phyloP scores from a whole-genome alignment of 495 filamentous ascomycete species.

The Antarctomyces pellizariae region DNA sequence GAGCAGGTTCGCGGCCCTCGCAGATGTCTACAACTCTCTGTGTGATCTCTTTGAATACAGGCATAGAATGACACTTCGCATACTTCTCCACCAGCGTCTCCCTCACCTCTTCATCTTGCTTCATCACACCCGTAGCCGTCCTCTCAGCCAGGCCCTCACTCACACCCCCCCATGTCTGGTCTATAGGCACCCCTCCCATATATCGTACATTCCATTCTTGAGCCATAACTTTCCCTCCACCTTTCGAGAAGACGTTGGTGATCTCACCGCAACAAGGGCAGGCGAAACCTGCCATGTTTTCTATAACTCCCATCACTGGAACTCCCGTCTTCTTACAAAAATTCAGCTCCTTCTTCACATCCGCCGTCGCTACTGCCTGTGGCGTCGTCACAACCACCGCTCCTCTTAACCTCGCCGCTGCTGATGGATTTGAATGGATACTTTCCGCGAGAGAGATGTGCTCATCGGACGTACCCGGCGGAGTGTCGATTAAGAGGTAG shows the following conservation, averaged over 20 bases:
- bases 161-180: slow-evolving; percentile 44
- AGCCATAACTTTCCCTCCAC: slow-evolving; percentile 80
- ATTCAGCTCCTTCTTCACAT: slow-evolving; percentile 90
- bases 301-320: slow-evolving; percentile 64
- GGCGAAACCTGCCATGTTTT: slow-evolving; percentile 95
- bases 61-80: too few relatives aligned
- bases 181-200: slow-evolving; percentile 71
- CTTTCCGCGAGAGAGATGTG: slow-evolving; percentile 88
- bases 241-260: slow-evolving; percentile 76
- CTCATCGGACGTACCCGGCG: slow-evolving; percentile 89
- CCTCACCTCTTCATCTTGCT: slow-evolving; percentile 16
- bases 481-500: slow-evolving; percentile 85
- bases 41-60: too few relatives aligned
- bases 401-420: slow-evolving; percentile 43
- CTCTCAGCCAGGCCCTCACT: slow-evolving; percentile 20
- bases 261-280: slow-evolving; percentile 89
- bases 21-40: too few relatives aligned
- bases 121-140: slow-evolving; percentile 15
- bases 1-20: too few relatives aligned
- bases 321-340: slow-evolving; percentile 80
- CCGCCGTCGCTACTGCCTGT: slow-evolving; percentile 77
- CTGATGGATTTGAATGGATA: slow-evolving; percentile 36
- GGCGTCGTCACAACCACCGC: slow-evolving; percentile 92
- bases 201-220: slow-evolving; percentile 64
- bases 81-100: slow-evolving; percentile 10